Evolutionary conservation across 768 basidiomycete species (phyloP), one percentile per base, ranked within the genome.

Genomic region (Asterophora parasitica): DNA sequence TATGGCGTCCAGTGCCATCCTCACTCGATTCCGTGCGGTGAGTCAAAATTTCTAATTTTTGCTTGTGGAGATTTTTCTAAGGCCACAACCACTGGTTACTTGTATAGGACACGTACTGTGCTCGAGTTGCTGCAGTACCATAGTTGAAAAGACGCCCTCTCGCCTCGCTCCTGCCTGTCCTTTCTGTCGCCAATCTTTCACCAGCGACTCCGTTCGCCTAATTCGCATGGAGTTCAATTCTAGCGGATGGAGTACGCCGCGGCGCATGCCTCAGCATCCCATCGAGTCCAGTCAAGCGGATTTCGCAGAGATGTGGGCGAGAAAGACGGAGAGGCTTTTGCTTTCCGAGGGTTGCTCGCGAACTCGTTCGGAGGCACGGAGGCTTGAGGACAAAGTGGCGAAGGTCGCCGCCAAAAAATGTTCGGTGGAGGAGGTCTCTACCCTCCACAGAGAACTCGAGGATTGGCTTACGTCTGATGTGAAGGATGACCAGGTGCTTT

Each of bases 21-120:
- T 52, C 83, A 89, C 65, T 86, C 80, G 44, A 88, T 90, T 63
- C 83, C 88, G 51, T 90, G 88, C 69, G 88, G 88, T 88, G 44
- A 55, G 78, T 66, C 43, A 17, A 52, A 52, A 56, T 64, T 62
- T 63, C 57, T 40, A 48, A 23, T 50, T 43, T 46, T 36, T 41
- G 33, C 16, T 42, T 48, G 42, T 44, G 35, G 36, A 57, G 61
- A 59, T 51, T 57, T 55, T 54, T 56, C 56, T 58, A 61, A 70
- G 64, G 58, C 49, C 42, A 17, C 53, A 26, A 36, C 23, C 6
- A 49, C 46, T 56, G 58, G 46, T 42, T 48, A 57, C 57, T 56
- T 36, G 34, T 27, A 16, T 61, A 91, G 88, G 88, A 58, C 88
- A 91, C 71, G 82, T 90, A 51, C 72, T 91, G 51, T 91, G 88